Percentiles rank a stretch among this genome's conserved stretches.
phyloP scores from a whole-genome alignment of 371 early-diverging fungal species.

The Syncephalastrum monosporum region DNA sequence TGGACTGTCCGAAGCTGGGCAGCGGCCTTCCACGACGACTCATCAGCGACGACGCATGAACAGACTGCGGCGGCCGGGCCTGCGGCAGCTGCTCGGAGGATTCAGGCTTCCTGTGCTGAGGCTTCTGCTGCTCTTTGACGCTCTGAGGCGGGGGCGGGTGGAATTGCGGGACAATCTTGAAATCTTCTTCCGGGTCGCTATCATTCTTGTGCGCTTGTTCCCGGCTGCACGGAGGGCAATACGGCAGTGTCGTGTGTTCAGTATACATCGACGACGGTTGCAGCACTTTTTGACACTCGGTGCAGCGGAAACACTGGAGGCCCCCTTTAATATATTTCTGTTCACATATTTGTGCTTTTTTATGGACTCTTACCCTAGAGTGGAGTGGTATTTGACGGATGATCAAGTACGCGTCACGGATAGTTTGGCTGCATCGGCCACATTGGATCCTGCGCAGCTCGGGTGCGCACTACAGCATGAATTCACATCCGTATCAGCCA shows the following conservation, averaged over 20 bases:
- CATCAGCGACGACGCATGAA: slow-evolving; percentile 36
- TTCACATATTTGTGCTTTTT: slow-evolving; percentile 1
- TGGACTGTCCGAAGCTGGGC: slow-evolving; percentile 35
- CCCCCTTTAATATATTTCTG: background rate
- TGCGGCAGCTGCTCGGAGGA: background rate
- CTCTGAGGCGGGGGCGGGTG: slow-evolving; percentile 7
- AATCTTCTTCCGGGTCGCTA: slow-evolving; percentile 14
- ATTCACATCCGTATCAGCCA: no score
- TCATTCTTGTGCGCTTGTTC: slow-evolving; percentile 10
- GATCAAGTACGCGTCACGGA: background rate
- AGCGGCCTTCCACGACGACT: slow-evolving; percentile 33
- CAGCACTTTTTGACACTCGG: slow-evolving; percentile 29
- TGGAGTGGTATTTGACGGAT: background rate
- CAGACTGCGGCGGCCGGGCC: slow-evolving; percentile 4
- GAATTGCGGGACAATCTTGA: slow-evolving; percentile 39
- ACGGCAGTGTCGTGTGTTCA: slow-evolving; percentile 20
- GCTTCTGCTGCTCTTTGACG: background rate
- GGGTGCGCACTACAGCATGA: no score
- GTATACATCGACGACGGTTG: slow-evolving; percentile 33
- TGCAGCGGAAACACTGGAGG: slow-evolving; percentile 41
- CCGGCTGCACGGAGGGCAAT: slow-evolving; percentile 31
- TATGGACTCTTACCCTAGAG: no score
- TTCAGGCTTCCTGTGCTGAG: background rate
- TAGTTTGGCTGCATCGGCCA: no score
- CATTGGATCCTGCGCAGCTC: no score